Evolutionary conservation across 2,329 filamentous ascomycete species (phyloP).

Genomic region (Teratosphaeria viscida): DNA sequence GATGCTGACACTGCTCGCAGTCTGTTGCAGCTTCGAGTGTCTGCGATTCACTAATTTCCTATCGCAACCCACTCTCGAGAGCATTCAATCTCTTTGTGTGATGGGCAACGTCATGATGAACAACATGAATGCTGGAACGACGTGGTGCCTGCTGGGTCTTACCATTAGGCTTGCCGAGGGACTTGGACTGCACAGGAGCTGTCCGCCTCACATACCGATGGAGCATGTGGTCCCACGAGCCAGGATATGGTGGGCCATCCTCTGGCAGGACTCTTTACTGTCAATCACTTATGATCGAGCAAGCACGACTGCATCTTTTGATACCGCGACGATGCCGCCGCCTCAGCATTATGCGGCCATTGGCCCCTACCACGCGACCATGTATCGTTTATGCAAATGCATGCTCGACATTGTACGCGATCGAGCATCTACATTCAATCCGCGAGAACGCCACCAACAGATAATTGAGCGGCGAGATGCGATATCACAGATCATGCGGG

Average conservation of each 20-base stretch:
- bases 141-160: slow-evolving; percentile 51
- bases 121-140: slow-evolving; percentile 48
- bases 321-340: slow-evolving; percentile 35
- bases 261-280: slow-evolving; percentile 55
- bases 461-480: slow-evolving; percentile 49
- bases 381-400: slow-evolving; percentile 46
- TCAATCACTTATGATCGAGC: slow-evolving; percentile 53
- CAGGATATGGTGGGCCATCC: slow-evolving; percentile 46
- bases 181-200: slow-evolving; percentile 49
- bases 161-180: slow-evolving; percentile 51
- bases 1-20: slow-evolving; percentile 27
- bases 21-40: slow-evolving; percentile 56
- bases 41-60: slow-evolving; percentile 54
- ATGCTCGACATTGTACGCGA: slow-evolving; percentile 51
- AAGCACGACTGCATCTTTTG: slow-evolving; percentile 44
- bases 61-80: slow-evolving; percentile 50
- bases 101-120: slow-evolving; percentile 44
- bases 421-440: slow-evolving; percentile 42
- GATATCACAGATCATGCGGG: slow-evolving; percentile 47
- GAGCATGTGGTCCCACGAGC: slow-evolving; percentile 33
- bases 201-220: slow-evolving; percentile 41
- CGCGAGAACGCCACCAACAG: slow-evolving; percentile 40
- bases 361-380: slow-evolving; percentile 48
- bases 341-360: slow-evolving; percentile 31
- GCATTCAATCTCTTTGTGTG: slow-evolving; percentile 51